Evolutionary conservation across 495 filamentous ascomycete species (phyloP), one percentile per base, ranked within the genome.

Genomic region (Pyronema domesticum): DNA sequence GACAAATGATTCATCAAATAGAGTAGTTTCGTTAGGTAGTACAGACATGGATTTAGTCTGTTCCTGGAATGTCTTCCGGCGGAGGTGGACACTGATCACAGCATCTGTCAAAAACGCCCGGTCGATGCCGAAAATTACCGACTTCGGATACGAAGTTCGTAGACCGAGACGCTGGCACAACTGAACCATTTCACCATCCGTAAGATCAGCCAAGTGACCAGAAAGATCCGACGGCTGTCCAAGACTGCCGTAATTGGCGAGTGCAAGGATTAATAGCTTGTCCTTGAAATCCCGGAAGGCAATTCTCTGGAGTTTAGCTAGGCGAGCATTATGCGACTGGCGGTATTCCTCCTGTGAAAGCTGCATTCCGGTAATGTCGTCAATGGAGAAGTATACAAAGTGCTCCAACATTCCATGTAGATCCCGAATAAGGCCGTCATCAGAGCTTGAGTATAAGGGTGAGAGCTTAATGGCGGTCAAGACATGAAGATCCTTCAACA

Each of bases 201-300:
- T 76, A 47, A 99, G 72, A 4, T 73, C 70, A 42, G 78, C 75
- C 3, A 96, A 71, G 58, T 94, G 83, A 14, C 79, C 77, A 66
- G 86, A 78, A 9, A 96, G 73, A 56, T 95, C 93, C 1, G 72
- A 66, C 45, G 86, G 75, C 61, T 83, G 78, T 50, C 88, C 83
- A 57, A 96, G 82, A 8, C 84, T 83, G 14, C 83, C 88, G 63
- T 93, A 89, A 59, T 99, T 96, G 1, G 91, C 87, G 34, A 99
- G 70, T 5, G 89, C 86, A 48, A 99, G 72, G 48, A 96, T 82
- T 23, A 80, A 91, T 30, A 99, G 70, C 66, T 94, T 95, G 9
- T 85, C 80, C 59, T 87, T 89, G 71, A 91, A 95, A 57, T 83
- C 69, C 64, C 84, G 87, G 58, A 95, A 73, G 1, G 85, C 79